Conservation (phyloP, 345 rosid species). For the Chamaenerion angustifolium region DNA sequence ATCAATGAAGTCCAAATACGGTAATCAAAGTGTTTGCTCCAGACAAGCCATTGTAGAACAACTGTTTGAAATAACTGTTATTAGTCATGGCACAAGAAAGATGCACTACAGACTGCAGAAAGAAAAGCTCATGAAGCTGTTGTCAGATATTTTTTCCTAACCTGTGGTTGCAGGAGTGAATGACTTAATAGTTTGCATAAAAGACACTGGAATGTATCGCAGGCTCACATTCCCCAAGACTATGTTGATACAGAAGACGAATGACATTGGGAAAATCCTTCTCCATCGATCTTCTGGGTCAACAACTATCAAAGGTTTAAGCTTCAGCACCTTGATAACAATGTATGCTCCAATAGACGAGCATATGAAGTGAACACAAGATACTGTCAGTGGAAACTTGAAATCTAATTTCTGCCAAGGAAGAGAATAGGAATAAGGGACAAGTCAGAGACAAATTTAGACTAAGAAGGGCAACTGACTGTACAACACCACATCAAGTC, state of each 20-base stretch:
- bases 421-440: background rate
- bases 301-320: conserved; percentile 76
- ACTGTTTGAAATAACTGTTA: conserved; percentile 30
- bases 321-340: conserved; percentile 74
- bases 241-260: conserved; percentile 90
- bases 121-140: conserved; percentile 3
- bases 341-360: conserved; percentile 91
- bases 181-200: conserved; percentile 98
- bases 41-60: conserved; percentile 90
- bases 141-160: conserved; percentile 11
- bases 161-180: conserved; percentile 99
- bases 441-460: background rate
- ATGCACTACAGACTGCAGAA: background rate
- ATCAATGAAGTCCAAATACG: conserved; percentile 93
- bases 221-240: conserved; percentile 93
- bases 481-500: background rate
- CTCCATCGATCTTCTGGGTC: conserved; percentile 95
- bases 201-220: conserved; percentile 93
- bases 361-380: conserved; percentile 92
- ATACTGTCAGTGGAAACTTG: conserved; percentile 89
- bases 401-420: conserved; percentile 75
- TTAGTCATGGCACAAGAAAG: conserved; percentile 9
- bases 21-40: conserved; percentile 96
- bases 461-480: background rate
- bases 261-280: conserved; percentile 97